phyloP scores from a whole-genome alignment of 2,329 filamentous ascomycete genomes.

The Pezicula radicicola region DNA sequence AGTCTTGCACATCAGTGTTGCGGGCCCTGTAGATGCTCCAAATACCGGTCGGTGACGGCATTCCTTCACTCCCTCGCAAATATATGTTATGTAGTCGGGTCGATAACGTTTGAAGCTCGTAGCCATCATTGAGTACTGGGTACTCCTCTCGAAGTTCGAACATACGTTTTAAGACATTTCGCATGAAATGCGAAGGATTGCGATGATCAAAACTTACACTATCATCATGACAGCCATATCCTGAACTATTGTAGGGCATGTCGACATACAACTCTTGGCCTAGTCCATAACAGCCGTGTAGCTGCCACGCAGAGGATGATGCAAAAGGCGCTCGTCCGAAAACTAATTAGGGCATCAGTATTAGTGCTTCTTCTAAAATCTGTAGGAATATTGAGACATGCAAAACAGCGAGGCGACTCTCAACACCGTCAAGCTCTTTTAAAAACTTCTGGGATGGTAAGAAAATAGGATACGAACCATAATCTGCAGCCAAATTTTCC shows the following conservation, averaged over 20 bases:
- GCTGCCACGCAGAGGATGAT: slow-evolving; percentile 58
- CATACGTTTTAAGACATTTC: slow-evolving; percentile 59
- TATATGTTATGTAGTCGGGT: slow-evolving; percentile 42
- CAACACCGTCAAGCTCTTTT: too few species aligned
- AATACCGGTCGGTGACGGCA: slow-evolving; percentile 53
- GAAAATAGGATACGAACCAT: slow-evolving; percentile 24
- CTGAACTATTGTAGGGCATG: slow-evolving; percentile 52
- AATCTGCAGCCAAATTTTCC: slow-evolving; percentile 61
- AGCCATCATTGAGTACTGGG: slow-evolving; percentile 57
- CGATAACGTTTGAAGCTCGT: slow-evolving; percentile 49
- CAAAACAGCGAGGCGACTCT: too few species aligned
- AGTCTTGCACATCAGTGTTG: slow-evolving; percentile 43
- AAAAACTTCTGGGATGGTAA: too few species aligned
- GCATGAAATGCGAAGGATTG: slow-evolving; percentile 57
- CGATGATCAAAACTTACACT: slow-evolving; percentile 48
- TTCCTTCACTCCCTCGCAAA: slow-evolving; percentile 51
- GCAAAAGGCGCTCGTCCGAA: slow-evolving; percentile 63
- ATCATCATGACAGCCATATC: slow-evolving; percentile 53
- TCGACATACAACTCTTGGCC: slow-evolving; percentile 53
- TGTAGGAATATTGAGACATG: too few species aligned
- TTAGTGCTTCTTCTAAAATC: too few species aligned
- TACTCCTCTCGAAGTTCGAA: slow-evolving; percentile 55
- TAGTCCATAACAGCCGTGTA: slow-evolving; percentile 60
- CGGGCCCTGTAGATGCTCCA: slow-evolving; percentile 54
- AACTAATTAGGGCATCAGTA: slow-evolving; percentile 28